phyloP scores from a whole-genome alignment of 768 basidiomycete genomes.

The Lentinula guzmanii region DNA sequence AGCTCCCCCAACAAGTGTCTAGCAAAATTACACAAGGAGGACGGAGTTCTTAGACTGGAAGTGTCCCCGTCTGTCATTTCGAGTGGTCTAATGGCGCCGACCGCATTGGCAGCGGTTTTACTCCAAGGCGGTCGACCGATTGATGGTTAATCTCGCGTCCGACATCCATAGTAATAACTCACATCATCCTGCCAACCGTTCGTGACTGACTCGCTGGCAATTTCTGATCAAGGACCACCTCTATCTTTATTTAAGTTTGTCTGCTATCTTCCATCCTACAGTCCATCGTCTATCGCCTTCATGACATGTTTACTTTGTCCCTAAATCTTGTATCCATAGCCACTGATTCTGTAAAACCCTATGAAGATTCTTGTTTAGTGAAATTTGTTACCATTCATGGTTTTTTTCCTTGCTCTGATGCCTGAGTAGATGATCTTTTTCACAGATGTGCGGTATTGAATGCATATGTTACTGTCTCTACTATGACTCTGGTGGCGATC shows the following conservation, averaged over 20 bases:
- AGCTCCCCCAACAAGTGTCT: conserved; percentile 30
- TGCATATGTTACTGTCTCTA: too few species aligned
- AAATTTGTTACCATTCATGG: too few species aligned
- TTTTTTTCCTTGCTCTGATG: too few species aligned
- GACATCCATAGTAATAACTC: too few species aligned
- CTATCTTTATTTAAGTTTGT: neutral
- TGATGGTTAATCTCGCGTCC: conserved; percentile 21
- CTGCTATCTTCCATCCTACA: too few species aligned
- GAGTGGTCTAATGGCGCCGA: conserved; percentile 44
- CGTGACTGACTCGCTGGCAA: neutral
- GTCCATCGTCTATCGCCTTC: too few species aligned
- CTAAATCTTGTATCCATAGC: neutral
- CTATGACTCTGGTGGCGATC: too few species aligned
- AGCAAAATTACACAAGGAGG: conserved; percentile 42
- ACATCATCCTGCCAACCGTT: too few species aligned
- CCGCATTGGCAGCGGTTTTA: conserved; percentile 46
- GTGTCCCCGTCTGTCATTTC: conserved; percentile 51
- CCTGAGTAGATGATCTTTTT: too few species aligned
- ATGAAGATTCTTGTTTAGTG: neutral
- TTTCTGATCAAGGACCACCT: neutral
- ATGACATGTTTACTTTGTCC: neutral
- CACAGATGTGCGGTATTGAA: too few species aligned
- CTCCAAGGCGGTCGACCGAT: conserved; percentile 60
- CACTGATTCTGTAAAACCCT: neutral
- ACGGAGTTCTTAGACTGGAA: conserved; percentile 44